These are phyloP conservation scores for Myriosclerotinia duriaeana DNA, from an alignment of 2,329 filamentous ascomycete species.

Conservation along the genomic window DNA sequence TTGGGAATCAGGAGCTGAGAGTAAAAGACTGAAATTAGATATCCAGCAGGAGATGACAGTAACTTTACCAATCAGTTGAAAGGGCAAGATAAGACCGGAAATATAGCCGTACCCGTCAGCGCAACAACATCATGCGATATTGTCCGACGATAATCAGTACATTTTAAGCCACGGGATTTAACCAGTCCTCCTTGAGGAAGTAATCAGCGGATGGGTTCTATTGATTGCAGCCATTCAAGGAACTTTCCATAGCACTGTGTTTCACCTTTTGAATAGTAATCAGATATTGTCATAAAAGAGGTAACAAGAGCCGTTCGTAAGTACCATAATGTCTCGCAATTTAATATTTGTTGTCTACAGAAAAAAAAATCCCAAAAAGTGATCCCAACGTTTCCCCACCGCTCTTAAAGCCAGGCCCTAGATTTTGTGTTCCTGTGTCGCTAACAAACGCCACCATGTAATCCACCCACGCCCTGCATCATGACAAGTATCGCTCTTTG, in stretches of 20 bases:
- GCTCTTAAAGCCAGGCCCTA: not conserved
- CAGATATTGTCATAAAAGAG: not conserved
- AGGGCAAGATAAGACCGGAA: not conserved
- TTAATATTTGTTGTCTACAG: constrained; percentile 10
- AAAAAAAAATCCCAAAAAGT: constrained; percentile 9
- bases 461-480: constrained; percentile 7
- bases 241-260: constrained; percentile 7
- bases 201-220: not conserved
- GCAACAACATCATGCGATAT: constrained; percentile 4
- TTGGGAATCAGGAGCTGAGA: not conserved
- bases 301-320: not conserved
- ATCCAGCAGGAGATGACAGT: not conserved
- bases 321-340: not conserved
- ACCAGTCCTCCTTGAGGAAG: constrained; percentile 2
- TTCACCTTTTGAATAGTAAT: constrained; percentile 6
- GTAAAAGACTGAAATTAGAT: not conserved
- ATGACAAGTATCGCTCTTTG: constrained; percentile 9
- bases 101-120: not conserved
- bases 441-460: constrained; percentile 19
- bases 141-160: not conserved
- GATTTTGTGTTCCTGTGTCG: not conserved
- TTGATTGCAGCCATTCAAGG: not conserved
- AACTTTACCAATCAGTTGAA: not conserved
- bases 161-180: constrained; percentile 13
- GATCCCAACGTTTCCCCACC: constrained; percentile 4